phyloP scores from a whole-genome alignment of 805 yeast genomes.

The Monosporozyma yasuniensis region DNA sequence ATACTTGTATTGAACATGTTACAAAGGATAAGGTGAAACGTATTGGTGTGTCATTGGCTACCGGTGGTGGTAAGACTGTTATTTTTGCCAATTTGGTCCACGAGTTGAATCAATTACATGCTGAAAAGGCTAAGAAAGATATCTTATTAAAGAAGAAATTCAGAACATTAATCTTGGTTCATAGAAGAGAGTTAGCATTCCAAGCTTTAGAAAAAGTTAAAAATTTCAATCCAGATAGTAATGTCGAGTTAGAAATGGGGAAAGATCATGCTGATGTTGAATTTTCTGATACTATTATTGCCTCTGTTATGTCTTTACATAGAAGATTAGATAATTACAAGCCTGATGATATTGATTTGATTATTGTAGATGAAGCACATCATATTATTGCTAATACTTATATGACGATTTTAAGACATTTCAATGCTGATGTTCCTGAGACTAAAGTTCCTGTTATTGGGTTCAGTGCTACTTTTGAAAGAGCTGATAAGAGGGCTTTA shows the following conservation, averaged over 20 bases:
- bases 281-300: constrained; percentile 59
- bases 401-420: constrained; percentile 46
- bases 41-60: constrained; percentile 78
- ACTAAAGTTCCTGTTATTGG: constrained; percentile 58
- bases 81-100: constrained; percentile 51
- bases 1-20: constrained; percentile 43
- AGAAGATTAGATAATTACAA: constrained; percentile 42
- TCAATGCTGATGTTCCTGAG: constrained; percentile 37
- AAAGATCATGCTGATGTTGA: constrained; percentile 23
- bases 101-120: not conserved
- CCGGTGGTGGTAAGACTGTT: constrained; percentile 93
- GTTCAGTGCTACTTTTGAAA: constrained; percentile 76
- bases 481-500: constrained; percentile 62
- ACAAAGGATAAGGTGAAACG: constrained; percentile 36
- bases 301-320: constrained; percentile 61
- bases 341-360: constrained; percentile 49
- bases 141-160: constrained; percentile 2
- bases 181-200: constrained; percentile 64
- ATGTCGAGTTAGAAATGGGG: constrained; percentile 67
- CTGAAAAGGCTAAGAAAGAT: constrained; percentile 22
- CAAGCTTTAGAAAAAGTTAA: constrained; percentile 55
- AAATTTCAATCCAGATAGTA: constrained; percentile 39
- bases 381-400: constrained; percentile 76
- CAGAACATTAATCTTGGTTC: constrained; percentile 57
- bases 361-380: constrained; percentile 87